These are phyloP conservation scores for Daldinia decipiens DNA, from an alignment of 495 filamentous ascomycete genomes.

Conservation along the genomic window DNA sequence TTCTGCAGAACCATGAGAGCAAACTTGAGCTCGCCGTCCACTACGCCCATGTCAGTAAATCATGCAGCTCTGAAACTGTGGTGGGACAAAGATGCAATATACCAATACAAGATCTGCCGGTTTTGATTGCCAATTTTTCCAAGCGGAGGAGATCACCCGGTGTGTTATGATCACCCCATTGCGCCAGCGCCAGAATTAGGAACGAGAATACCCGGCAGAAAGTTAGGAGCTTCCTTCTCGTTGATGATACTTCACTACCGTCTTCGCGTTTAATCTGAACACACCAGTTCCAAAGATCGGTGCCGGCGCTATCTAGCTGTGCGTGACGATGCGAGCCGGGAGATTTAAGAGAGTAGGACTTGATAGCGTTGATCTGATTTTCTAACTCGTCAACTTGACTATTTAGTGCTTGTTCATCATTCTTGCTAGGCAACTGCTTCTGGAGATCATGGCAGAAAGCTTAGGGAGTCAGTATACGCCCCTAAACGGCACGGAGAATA, in stretches of 20 bases:
- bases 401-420: constrained; percentile 10
- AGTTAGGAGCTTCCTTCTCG: constrained; percentile 43
- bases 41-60: constrained; percentile 45
- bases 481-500: constrained; percentile 9
- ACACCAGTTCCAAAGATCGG: constrained; percentile 74
- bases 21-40: constrained; percentile 63
- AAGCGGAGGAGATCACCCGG: constrained; percentile 62
- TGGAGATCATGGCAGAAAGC: constrained; percentile 49
- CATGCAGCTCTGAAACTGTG: constrained; percentile 15
- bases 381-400: constrained; percentile 38
- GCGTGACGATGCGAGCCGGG: constrained; percentile 41
- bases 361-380: constrained; percentile 38
- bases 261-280: constrained; percentile 59
- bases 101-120: constrained; percentile 73
- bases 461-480: constrained; percentile 36
- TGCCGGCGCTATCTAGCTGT: constrained; percentile 65
- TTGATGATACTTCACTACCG: constrained; percentile 18
- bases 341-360: constrained; percentile 29
- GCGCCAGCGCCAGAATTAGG: constrained; percentile 71
- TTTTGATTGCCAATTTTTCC: constrained; percentile 73
- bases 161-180: constrained; percentile 48
- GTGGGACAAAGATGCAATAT: constrained; percentile 43
- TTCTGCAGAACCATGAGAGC: constrained; percentile 69
- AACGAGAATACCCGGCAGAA: constrained; percentile 73
- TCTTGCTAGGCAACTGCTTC: constrained; percentile 31